Conservation (phyloP, 805 yeast species). For the Lachancea meyersii region DNA sequence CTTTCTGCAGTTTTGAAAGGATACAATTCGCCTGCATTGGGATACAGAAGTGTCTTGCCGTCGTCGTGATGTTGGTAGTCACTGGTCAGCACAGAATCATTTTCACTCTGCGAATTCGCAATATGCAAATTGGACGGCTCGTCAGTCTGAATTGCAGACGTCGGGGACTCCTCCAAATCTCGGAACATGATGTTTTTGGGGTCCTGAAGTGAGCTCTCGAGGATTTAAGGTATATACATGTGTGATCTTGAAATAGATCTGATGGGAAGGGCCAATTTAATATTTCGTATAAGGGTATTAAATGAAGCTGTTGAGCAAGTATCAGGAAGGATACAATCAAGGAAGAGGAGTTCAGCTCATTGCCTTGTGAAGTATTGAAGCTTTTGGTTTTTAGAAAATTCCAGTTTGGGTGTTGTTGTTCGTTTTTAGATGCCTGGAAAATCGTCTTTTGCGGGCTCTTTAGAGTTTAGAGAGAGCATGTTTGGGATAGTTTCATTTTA, state of each 20-base stretch:
- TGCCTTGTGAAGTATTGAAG: too few species aligned
- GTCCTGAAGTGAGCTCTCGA: not conserved
- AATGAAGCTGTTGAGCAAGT: too few species aligned
- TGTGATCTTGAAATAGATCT: not conserved
- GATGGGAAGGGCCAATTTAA: not conserved
- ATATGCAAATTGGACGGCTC: not conserved
- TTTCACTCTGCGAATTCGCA: not conserved
- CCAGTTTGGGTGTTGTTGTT: too few species aligned
- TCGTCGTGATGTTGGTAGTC: conserved; percentile 15
- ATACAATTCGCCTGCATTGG: conserved; percentile 13
- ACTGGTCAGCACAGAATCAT: not conserved
- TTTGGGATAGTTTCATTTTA: too few species aligned
- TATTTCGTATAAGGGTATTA: not conserved
- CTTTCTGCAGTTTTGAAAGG: conserved; percentile 62
- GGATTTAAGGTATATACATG: not conserved
- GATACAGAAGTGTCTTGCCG: conserved; percentile 27
- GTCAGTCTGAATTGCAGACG: not conserved
- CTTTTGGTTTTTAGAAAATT: too few species aligned
- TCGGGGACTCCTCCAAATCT: not conserved
- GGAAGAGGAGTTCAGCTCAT: too few species aligned
- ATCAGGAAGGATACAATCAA: too few species aligned
- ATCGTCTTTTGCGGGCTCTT: too few species aligned
- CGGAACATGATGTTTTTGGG: not conserved
- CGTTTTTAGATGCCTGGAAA: too few species aligned
- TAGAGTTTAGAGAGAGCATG: too few species aligned